Conservation (phyloP, 805 yeast genomes). For the Trichomonascus vanleenenianus region DNA sequence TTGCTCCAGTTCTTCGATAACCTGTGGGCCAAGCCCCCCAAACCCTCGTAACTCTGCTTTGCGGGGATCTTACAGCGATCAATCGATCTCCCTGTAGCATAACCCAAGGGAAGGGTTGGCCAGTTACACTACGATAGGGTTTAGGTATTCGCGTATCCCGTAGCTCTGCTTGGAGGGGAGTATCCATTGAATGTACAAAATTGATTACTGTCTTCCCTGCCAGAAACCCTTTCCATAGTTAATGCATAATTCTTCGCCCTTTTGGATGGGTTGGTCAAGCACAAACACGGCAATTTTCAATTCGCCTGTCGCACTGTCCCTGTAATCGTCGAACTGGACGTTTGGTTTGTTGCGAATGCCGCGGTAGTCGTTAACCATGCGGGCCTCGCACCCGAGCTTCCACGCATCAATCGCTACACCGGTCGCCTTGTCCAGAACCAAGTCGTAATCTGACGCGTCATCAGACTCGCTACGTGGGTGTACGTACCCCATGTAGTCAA, state of each 20-base stretch:
- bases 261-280: slow-evolving; percentile 11
- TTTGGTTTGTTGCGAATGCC: slow-evolving; percentile 15
- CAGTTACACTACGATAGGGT: background rate
- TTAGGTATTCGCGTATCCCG: no score
- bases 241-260: slow-evolving; percentile 18
- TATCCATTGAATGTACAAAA: no score
- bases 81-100: no score
- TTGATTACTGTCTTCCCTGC: slow-evolving; percentile 10
- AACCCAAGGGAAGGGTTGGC: background rate
- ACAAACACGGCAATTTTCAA: slow-evolving; percentile 17
- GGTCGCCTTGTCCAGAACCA: slow-evolving; percentile 11
- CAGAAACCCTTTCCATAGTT: slow-evolving; percentile 22
- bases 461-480: slow-evolving; percentile 15
- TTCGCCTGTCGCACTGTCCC: slow-evolving; percentile 10
- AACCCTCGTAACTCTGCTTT: no score
- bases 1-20: no score
- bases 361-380: slow-evolving; percentile 20
- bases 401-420: slow-evolving; percentile 18
- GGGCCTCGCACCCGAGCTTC: slow-evolving; percentile 16
- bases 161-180: no score
- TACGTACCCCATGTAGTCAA: slow-evolving; percentile 19
- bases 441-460: slow-evolving; percentile 16
- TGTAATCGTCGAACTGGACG: slow-evolving; percentile 15
- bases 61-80: no score
- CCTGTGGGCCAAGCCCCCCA: no score